A percentile compares a stretch with the other conserved stretches of the same genome.
phyloP scores from a whole-genome alignment of 169 alveolate genomes.

The Cryptosporidium canis region DNA sequence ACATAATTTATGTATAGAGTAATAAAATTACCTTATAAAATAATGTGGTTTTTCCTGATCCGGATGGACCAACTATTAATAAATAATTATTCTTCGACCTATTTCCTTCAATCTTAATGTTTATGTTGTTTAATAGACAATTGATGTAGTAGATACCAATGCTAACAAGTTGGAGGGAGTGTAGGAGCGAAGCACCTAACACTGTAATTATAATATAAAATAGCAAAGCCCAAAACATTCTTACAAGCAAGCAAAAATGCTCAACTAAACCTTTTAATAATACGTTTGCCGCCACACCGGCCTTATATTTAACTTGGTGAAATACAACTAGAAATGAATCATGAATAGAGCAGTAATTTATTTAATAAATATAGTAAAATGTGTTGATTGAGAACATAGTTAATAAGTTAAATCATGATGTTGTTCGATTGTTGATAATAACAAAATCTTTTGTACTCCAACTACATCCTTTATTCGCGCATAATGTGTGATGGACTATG shows the following conservation, averaged over 20 bases:
- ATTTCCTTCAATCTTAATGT: background rate
- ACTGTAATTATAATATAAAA: background rate
- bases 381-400: no score
- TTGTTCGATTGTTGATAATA: no score
- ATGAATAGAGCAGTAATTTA: no score
- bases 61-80: conserved; percentile 72
- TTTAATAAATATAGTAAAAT: no score
- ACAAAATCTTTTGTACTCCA: no score
- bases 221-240: conserved; percentile 22
- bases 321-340: no score
- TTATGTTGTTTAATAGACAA: background rate
- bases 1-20: background rate
- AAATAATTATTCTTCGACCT: background rate
- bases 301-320: no score
- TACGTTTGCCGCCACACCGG: background rate
- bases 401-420: no score
- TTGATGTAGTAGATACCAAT: background rate
- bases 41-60: conserved; percentile 71
- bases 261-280: background rate
- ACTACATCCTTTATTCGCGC: conserved; percentile 1
- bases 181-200: conserved; percentile 24
- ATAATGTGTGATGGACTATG: background rate
- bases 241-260: background rate
- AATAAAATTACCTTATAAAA: conserved; percentile 63
- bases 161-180: conserved; percentile 2